Evolutionary conservation across 129 eudicot genomes (phyloP).

Genomic region (Artemisia argyi): DNA sequence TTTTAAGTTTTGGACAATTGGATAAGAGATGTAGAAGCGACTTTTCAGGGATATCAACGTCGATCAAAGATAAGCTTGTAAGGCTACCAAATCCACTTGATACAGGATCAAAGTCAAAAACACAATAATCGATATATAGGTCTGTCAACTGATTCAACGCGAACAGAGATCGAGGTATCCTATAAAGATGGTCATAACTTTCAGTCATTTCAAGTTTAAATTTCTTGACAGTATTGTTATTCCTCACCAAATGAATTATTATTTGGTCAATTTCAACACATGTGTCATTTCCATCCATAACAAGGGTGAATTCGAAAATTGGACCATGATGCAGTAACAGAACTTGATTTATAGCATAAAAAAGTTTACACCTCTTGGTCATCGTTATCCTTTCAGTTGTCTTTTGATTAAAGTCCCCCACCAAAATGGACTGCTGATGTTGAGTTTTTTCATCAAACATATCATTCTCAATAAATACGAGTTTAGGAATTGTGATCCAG

Average conservation of each 20-base stretch:
- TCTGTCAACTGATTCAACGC: neutral
- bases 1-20: neutral
- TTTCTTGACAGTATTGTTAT: neutral
- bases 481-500: neutral
- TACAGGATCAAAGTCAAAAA: neutral
- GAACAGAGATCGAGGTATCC: neutral
- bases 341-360: conserved; percentile 4
- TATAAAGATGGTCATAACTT: neutral
- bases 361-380: neutral
- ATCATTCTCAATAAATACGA: neutral
- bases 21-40: conserved; percentile 1
- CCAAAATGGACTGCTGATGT: neutral
- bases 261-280: conserved; percentile 1
- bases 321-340: neutral
- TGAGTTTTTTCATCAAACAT: neutral
- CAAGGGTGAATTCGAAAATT: neutral
- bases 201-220: neutral
- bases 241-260: neutral
- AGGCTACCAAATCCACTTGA: neutral
- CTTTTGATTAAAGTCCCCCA: too few relatives aligned
- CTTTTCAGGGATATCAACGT: neutral
- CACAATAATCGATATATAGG: neutral
- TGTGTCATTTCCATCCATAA: neutral
- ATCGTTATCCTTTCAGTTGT: neutral
- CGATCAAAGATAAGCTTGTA: neutral